Conservation (phyloP, 805 yeast genomes). For the Sugiyamaella qingdaonensis region DNA sequence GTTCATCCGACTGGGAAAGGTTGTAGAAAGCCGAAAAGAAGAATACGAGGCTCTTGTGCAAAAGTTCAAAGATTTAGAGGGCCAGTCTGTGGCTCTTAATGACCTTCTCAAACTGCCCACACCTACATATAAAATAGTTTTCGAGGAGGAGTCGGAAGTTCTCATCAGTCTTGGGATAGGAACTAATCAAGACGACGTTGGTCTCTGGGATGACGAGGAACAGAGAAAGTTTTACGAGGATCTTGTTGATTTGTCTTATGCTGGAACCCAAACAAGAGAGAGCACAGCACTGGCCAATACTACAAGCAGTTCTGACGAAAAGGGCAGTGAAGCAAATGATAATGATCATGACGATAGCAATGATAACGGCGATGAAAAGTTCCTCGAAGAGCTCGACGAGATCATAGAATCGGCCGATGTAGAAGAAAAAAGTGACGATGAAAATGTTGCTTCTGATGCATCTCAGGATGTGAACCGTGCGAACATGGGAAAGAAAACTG, state of each 20-base stretch:
- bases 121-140: slow-evolving; percentile 33
- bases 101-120: slow-evolving; percentile 38
- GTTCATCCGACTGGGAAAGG: slow-evolving; percentile 63
- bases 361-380: slow-evolving; percentile 14
- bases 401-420: slow-evolving; percentile 39
- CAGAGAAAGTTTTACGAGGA: slow-evolving; percentile 69
- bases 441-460: neutral
- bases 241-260: slow-evolving; percentile 51
- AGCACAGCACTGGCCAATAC: too few species aligned
- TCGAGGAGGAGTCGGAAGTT: slow-evolving; percentile 27
- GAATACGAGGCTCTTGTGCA: slow-evolving; percentile 20
- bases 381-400: slow-evolving; percentile 3
- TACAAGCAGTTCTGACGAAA: slow-evolving; percentile 30
- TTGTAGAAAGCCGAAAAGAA: slow-evolving; percentile 39
- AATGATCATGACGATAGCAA: slow-evolving; percentile 42
- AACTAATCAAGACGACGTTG: slow-evolving; percentile 17
- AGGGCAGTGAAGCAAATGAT: neutral
- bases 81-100: slow-evolving; percentile 42
- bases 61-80: slow-evolving; percentile 39
- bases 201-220: slow-evolving; percentile 63
- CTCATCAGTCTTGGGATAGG: slow-evolving; percentile 18
- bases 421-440: slow-evolving; percentile 30
- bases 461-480: neutral
- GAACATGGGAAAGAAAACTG: slow-evolving; percentile 34
- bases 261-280: neutral